Percentiles rank a stretch among this genome's conserved stretches.
phyloP scores from a whole-genome alignment of 1,284 basidiomycete species.

The Sanguinoderma infundibulare region DNA sequence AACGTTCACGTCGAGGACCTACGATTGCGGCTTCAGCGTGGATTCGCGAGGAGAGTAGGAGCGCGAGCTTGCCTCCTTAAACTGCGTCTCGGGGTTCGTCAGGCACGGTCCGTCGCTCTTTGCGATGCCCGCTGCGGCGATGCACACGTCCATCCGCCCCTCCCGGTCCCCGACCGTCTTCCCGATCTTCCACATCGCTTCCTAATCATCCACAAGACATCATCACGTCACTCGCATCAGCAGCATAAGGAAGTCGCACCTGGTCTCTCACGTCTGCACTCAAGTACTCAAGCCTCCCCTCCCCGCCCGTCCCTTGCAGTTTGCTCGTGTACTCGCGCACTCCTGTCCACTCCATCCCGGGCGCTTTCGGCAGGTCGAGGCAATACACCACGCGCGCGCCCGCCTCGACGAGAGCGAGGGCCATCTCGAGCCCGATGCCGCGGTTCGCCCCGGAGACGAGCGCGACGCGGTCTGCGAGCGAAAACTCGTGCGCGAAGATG shows the following conservation, averaged over 20 bases:
- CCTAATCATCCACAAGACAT: conserved; percentile 6
- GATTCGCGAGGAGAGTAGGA: not conserved
- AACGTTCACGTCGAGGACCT: conserved; percentile 78
- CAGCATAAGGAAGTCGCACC: conserved; percentile 8
- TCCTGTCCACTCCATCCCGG: conserved; percentile 69
- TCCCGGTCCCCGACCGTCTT: conserved; percentile 66
- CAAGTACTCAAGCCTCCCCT: conserved; percentile 65
- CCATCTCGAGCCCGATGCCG: conserved; percentile 84
- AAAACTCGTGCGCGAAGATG: conserved; percentile 71
- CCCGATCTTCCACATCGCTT: conserved; percentile 55
- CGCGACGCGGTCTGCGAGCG: conserved; percentile 70
- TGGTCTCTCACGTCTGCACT: conserved; percentile 68
- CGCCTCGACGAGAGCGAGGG: conserved; percentile 74
- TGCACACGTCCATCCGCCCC: conserved; percentile 71
- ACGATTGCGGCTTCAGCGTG: not conserved
- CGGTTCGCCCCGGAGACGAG: conserved; percentile 81
- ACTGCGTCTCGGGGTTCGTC: conserved; percentile 69
- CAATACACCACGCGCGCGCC: conserved; percentile 77
- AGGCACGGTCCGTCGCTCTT: conserved; percentile 68
- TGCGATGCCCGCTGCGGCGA: conserved; percentile 62
- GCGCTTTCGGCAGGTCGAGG: too few relatives aligned
- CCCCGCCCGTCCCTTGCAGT: conserved; percentile 29
- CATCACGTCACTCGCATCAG: not conserved
- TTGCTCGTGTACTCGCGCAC: conserved; percentile 55
- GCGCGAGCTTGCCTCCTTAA: conserved; percentile 50